Base-by-base conservation (phyloP, 2,329 filamentous ascomycete species). In the Scolecobasidium constrictum region DNA sequence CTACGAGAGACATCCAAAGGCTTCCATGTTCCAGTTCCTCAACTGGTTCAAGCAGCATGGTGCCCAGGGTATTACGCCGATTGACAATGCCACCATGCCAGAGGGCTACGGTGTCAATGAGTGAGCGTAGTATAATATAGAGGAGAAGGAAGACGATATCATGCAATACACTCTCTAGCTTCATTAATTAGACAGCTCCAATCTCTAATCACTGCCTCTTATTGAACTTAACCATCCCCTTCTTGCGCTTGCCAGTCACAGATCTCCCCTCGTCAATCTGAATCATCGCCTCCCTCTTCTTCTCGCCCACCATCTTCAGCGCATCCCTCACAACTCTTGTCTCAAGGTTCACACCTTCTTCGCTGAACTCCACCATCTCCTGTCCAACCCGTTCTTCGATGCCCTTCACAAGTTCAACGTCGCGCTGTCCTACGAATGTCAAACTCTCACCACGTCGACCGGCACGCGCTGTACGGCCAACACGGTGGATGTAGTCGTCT, bases 401-500 rank as follows among this genome's bases (percentile, higher is more conserved):
- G 1, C 85, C 86, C 43, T 90, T 71, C n/a, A 96, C 76, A 5
- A 96, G 72, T 54, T 88, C 78, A 1, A 96, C 87, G 61, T 98
- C 92, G 45, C 90, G 73, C 69, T 96, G 90, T 2, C 92, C 90
- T 2, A 98, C 82, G 52, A 98, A 77, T 2, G 86, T 94, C 13
- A 95, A 78, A 4, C 83, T 79, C 50, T 87, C 81, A 54, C 92
- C 92, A 42, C 71, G 72, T 35, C 87, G 76, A 0, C 92, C 92
- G 0, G 92, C 92, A 74, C 92, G 81, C 3, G 92, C 92, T 11
- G 92, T 98, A 64, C 92, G 82, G 60, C 92, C 92, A 40, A 95
- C 90, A 11, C 92, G 79, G 66, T 98, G 92, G 50, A 98, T 92
- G 61, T 98, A 98, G 63, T 95, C 90, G 59, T 95, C 88, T 3